A percentile compares a stretch with the other conserved stretches of the same genome.
phyloP scores from a whole-genome alignment of 2,329 filamentous ascomycete genomes.

The Claviceps fusiformis region DNA sequence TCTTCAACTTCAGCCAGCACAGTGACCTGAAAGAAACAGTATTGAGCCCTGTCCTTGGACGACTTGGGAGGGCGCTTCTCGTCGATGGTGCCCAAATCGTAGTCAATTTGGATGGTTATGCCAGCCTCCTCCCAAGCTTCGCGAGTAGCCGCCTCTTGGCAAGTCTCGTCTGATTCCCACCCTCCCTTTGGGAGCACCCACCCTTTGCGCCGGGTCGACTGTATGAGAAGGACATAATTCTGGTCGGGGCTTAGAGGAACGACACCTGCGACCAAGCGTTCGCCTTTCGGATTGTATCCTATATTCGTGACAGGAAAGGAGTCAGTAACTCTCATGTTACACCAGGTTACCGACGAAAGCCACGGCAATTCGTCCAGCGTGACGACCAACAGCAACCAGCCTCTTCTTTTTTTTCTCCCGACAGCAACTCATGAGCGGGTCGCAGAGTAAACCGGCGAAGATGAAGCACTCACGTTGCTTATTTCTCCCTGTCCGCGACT shows the following conservation, averaged over 20 bases:
- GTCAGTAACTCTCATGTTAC: slow-evolving; percentile 6
- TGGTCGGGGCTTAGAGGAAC: slow-evolving; percentile 82
- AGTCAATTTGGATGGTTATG: slow-evolving; percentile 71
- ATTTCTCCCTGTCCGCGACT: slow-evolving; percentile 62
- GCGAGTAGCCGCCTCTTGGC: slow-evolving; percentile 68
- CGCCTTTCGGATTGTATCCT: slow-evolving; percentile 89
- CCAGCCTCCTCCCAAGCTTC: slow-evolving; percentile 98
- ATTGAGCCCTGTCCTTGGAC: slow-evolving; percentile 49
- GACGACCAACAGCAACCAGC: background rate
- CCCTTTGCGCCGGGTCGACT: slow-evolving; percentile 77
- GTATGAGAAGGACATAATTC: slow-evolving; percentile 79
- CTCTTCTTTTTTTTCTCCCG: background rate
- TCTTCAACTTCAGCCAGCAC: slow-evolving; percentile 73
- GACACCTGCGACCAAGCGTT: slow-evolving; percentile 87
- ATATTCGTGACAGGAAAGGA: slow-evolving; percentile 13
- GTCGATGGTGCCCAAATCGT: slow-evolving; percentile 73
- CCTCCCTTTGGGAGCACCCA: slow-evolving; percentile 98
- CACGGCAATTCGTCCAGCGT: background rate
- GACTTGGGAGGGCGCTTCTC: slow-evolving; percentile 72
- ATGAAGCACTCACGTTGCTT: slow-evolving; percentile 59
- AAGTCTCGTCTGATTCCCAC: slow-evolving; percentile 91
- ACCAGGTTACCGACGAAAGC: slow-evolving; percentile 1
- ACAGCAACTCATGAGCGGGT: background rate
- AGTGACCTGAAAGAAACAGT: slow-evolving; percentile 77
- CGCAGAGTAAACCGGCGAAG: slow-evolving; percentile 1